Conservation (phyloP, 2,329 filamentous ascomycete genomes). For the Neoscytalidium dimidiatum region DNA sequence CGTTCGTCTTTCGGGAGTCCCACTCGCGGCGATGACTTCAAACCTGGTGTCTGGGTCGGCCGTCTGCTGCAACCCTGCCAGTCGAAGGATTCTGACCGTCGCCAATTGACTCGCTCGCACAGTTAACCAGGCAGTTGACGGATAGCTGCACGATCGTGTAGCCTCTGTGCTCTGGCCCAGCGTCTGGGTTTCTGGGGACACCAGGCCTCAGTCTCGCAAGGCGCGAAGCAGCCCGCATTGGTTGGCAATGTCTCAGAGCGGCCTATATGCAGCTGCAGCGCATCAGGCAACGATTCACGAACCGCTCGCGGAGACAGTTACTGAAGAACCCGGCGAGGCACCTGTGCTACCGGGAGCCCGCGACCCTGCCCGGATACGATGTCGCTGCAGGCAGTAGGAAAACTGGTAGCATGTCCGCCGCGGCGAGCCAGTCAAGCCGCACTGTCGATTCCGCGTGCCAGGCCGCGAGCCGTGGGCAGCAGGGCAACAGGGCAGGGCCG, state of each 20-base stretch:
- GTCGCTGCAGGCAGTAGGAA: conserved; percentile 1
- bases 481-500: not conserved
- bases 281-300: conserved; percentile 15
- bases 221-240: conserved; percentile 20
- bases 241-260: conserved; percentile 15
- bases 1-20: not conserved
- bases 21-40: not conserved
- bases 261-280: conserved; percentile 9
- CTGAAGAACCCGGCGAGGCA: conserved; percentile 9
- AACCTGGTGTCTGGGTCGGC: conserved; percentile 14
- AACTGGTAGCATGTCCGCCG: conserved; percentile 13
- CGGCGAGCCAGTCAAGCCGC: not conserved
- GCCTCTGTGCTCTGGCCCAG: conserved; percentile 19
- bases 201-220: conserved; percentile 22
- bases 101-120: not conserved
- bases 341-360: conserved; percentile 1
- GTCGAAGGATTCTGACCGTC: not conserved
- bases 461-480: not conserved
- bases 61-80: conserved; percentile 8
- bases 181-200: conserved; percentile 12
- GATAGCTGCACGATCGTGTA: conserved; percentile 20
- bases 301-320: conserved; percentile 15
- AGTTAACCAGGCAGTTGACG: not conserved
- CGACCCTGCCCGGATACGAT: conserved; percentile 10
- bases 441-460: not conserved